Evolutionary conservation across 495 filamentous ascomycete species (phyloP), one percentile per base, ranked within the genome.

Genomic region (Pyrenula aspistea): DNA sequence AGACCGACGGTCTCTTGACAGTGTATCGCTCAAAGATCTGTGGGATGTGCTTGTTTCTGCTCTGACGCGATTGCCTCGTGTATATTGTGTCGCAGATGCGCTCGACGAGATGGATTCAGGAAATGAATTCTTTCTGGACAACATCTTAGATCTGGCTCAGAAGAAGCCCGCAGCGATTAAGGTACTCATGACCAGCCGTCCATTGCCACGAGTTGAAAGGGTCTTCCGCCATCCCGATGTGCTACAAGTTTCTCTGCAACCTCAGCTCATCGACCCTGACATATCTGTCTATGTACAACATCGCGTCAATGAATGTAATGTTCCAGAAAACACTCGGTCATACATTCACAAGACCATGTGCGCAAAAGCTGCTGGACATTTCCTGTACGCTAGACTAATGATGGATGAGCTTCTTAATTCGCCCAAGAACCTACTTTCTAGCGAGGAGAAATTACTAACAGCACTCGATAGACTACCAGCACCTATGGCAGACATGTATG

Each of bases 11-110:
- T 11, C 15, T 61, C 22, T 67, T 48, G 63, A 50, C 2, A 58
- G 2, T n/a, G 21, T 56, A 3, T 68, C 22, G 36, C 64, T 56
- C 36, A 49, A 62, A 23, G 51, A 59, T 10, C 57, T 68, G 15
- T 69, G 66, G 67, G 57, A 64, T 56, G 24, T 58, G 4, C 49
- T 69, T 12, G 54, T 51, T 20, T 49, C 57, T 11, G 71, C 67
- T 0, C 47, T 74, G 10, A 24, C 55, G 12, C 47, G 54, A 24
- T 31, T 75, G n/a, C 58, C 63, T 21, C 67, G 64, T 50, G 72
- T 68, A 2, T 78, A 75, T 55, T 72, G 67, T 53, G 65, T 81
- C 25, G 68, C 63, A 0, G 78, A 81, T 59, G 78, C 76, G 10
- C 63, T 79, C 21, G 78, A 79, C 63, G 69, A 74, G 62, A 67